These are phyloP conservation scores for Colletotrichum tanaceti DNA, from an alignment of 2,329 filamentous ascomycete genomes.

Conservation along the genomic window DNA sequence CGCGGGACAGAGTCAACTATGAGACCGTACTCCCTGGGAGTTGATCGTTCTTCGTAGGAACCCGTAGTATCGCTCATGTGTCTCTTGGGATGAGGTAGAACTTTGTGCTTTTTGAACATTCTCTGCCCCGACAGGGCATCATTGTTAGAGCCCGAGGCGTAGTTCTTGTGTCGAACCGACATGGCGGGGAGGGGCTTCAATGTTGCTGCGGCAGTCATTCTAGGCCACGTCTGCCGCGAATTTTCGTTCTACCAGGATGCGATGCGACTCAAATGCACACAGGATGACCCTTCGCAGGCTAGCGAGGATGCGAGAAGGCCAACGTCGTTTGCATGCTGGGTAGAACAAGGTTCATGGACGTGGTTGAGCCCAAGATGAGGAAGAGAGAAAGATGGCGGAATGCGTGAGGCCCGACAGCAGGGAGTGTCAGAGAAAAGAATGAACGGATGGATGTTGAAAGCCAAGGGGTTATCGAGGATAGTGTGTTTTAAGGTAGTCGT, in stretches of 20 bases:
- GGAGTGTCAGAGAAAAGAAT: not conserved
- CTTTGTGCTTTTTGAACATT: slow-evolving; percentile 61
- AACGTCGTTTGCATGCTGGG: slow-evolving; percentile 39
- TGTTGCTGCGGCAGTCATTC: slow-evolving; percentile 45
- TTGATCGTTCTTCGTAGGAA: slow-evolving; percentile 38
- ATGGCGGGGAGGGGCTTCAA: slow-evolving; percentile 48
- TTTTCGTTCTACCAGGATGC: not conserved
- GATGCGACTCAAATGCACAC: slow-evolving; percentile 23
- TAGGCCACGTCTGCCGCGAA: not conserved
- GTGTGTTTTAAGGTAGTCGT: slow-evolving; percentile 24
- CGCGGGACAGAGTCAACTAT: slow-evolving; percentile 40
- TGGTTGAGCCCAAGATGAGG: slow-evolving; percentile 3
- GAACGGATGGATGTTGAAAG: not conserved
- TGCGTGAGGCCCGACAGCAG: not conserved
- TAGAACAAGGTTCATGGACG: slow-evolving; percentile 29
- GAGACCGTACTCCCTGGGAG: slow-evolving; percentile 39
- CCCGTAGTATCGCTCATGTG: slow-evolving; percentile 31
- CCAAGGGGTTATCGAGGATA: not conserved
- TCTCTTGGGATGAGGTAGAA: slow-evolving; percentile 52
- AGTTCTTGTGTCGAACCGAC: slow-evolving; percentile 48
- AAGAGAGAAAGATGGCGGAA: not conserved
- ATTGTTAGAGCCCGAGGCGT: slow-evolving; percentile 45
- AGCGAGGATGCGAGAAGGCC: slow-evolving; percentile 30
- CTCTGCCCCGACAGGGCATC: slow-evolving; percentile 48
- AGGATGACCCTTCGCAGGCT: slow-evolving; percentile 35